Evolutionary conservation across 148 eudicot genomes (phyloP), one percentile per base, ranked within the genome.

Genomic region (Diospyros kaki): DNA sequence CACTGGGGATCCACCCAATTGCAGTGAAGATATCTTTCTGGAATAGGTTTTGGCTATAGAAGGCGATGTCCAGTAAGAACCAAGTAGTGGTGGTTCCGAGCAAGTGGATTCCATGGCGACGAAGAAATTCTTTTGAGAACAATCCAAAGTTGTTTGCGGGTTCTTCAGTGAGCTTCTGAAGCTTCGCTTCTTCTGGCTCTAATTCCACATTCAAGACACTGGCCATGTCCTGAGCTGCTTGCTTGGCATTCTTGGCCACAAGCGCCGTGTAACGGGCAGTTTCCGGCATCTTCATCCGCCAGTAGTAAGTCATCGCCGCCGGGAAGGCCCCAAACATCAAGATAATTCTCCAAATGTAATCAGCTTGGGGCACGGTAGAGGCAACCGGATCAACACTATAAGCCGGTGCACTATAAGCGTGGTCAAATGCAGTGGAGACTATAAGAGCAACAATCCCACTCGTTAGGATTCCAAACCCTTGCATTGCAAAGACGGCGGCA

Each of bases 211-310:
- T 82, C 44, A 93, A 64, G 28, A 93, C 98, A 61, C 79, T 86
- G 0, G 93, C 81, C 98, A 93, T 93, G 67, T 93, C 98, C 0
- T 81, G 15, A 14, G 96, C 89, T 0, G 98, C 96, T 55, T 87
- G 84, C 56, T 84, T 85, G 3, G 92, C 87, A 17, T 89, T 85
- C 52, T 82, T 79, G 1, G 87, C 90, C 3, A 87, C 89, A 1
- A 89, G 70, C 4, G 93, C 90, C 0, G 94, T 91, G 76, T 89
- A 89, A 13, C 93, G 84, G 12, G 93, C 90, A 2, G 93, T 87
- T 59, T 89, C 90, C 2, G 93, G 93, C 93, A 89, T 89, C 80
- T 89, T 88, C 96, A 87, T 88, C 14, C 96, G 92, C 96, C 96
- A 93, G 55, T 93, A 91, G 77, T 84, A 89, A 2, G 93, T 89